Evolutionary conservation across 2,329 filamentous ascomycete genomes (phyloP).

Genomic region (Ambrosiella beaveri): DNA sequence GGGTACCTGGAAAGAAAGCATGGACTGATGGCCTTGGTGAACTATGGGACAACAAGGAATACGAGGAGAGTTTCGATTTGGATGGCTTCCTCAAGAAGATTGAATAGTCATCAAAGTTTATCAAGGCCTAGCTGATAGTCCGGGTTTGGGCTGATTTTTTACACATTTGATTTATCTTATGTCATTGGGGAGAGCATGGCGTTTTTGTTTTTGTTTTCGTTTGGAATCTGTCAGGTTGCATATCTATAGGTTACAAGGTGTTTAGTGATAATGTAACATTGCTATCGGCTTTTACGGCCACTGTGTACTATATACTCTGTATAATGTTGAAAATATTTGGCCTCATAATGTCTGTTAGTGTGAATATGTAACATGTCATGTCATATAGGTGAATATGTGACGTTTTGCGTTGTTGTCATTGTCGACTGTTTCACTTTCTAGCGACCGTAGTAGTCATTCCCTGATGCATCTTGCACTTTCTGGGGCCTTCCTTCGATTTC

Average conservation of each 20-base stretch:
- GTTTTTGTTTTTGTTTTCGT: slow-evolving; percentile 11
- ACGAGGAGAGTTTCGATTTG: slow-evolving; percentile 94
- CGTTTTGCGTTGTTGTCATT: no score
- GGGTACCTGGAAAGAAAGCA: slow-evolving; percentile 91
- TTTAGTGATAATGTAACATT: no score
- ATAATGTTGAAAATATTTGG: no score
- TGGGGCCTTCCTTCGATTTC: slow-evolving; percentile 3
- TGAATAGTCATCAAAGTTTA: slow-evolving; percentile 31
- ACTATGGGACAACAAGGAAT: slow-evolving; percentile 93
- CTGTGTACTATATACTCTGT: no score
- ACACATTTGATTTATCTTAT: slow-evolving; percentile 3
- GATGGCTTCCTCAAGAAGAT: slow-evolving; percentile 92
- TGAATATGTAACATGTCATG: no score
- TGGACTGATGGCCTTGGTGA: slow-evolving; percentile 92
- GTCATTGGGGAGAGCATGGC: slow-evolving; percentile 4
- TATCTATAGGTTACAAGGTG: not conserved
- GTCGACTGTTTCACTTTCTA: no score
- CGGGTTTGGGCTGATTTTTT: not conserved
- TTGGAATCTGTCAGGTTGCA: not conserved
- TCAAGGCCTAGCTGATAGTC: not conserved
- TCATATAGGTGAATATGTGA: no score
- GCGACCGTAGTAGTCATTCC: not conserved
- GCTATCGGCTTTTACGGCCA: no score
- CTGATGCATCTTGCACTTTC: slow-evolving; percentile 10
- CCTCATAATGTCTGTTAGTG: no score